Percentiles rank a stretch among this genome's conserved stretches.
Evolutionary conservation across 495 filamentous ascomycete genomes (phyloP).

Genomic region (Glutinoglossum americanum): DNA sequence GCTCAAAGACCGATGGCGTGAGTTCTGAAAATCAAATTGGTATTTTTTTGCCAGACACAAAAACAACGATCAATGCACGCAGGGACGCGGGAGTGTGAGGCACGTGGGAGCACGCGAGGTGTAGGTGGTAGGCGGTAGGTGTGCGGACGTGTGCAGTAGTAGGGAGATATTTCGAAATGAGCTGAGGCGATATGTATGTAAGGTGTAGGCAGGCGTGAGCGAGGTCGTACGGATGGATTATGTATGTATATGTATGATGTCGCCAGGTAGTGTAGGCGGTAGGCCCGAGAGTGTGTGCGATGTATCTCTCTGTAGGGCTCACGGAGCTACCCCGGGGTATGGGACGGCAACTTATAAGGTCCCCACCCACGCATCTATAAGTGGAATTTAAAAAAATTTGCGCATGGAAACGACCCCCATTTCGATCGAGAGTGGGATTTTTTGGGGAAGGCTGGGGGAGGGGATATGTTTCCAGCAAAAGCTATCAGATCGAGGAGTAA

Average conservation of each 20-base stretch:
- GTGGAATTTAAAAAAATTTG: background rate
- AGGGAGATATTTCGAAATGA: no score
- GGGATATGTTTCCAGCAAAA: background rate
- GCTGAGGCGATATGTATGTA: no score
- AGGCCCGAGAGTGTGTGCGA: background rate
- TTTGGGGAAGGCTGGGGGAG: background rate
- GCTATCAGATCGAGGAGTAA: background rate
- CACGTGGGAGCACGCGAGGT: background rate
- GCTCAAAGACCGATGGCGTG: background rate
- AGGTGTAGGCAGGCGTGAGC: background rate
- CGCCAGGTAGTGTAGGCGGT: background rate
- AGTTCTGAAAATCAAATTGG: background rate
- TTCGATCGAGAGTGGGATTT: background rate
- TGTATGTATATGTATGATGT: background rate
- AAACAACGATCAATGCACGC: background rate
- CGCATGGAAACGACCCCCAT: background rate
- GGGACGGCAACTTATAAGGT: background rate
- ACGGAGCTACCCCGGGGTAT: background rate
- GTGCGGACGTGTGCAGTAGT: background rate
- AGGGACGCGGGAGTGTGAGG: background rate
- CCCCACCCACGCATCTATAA: background rate
- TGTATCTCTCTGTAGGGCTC: background rate
- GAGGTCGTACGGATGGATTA: background rate
- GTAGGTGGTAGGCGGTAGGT: background rate
- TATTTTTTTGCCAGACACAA: background rate